Base-by-base conservation (phyloP, 352 stramenopile genomes). In the Phytophthora meadii region DNA sequence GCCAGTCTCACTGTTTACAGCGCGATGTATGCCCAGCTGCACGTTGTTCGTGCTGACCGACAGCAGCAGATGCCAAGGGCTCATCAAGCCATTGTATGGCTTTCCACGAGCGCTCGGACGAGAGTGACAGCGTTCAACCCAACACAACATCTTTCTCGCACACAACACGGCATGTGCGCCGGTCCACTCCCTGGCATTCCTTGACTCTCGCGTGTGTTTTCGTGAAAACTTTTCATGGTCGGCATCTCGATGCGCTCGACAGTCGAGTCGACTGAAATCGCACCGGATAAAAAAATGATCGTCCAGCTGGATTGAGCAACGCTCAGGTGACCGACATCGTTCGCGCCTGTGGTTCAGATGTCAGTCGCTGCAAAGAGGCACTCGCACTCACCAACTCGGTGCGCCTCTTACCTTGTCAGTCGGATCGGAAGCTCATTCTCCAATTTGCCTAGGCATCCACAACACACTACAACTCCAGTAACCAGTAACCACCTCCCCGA, bases 281-380 rank as follows among this genome's bases (percentile, higher is more conserved):
- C n/a, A 54, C n/a, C 14, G 30, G 25, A 34, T 49, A 56, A 59
- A 56, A n/a, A 62, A 61, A 58, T 68, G 58, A 56, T 57, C 48
- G 51, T 57, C 50, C 63, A 71, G 48, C 34, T 71, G 63, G 34
- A 48, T 54, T 50, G 63, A 66, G 63, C 48, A 69, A 69, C 28
- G 11, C 15, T 15, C 59, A 59, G 46, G 47, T 53, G 61, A 48
- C 50, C 52, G 45, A 19, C 28, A 54, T 46, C 41, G 58, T 56
- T 56, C 59, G 44, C 41, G 53, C 45, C 41, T 61, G 49, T 53
- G 54, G 53, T n/a, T 53, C 47, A 24, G 19, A 6, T 28, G 12
- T 42, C 27, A 22, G 14, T 36, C 40, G 54, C 36, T 58, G 61
- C 61, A 62, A 68, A 17, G 39, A 40, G 22, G 12, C 36, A 42